A percentile compares a stretch with the other conserved stretches of the same genome.
Evolutionary conservation across 768 basidiomycete species (phyloP).

Genomic region (Pisolithus orientalis): DNA sequence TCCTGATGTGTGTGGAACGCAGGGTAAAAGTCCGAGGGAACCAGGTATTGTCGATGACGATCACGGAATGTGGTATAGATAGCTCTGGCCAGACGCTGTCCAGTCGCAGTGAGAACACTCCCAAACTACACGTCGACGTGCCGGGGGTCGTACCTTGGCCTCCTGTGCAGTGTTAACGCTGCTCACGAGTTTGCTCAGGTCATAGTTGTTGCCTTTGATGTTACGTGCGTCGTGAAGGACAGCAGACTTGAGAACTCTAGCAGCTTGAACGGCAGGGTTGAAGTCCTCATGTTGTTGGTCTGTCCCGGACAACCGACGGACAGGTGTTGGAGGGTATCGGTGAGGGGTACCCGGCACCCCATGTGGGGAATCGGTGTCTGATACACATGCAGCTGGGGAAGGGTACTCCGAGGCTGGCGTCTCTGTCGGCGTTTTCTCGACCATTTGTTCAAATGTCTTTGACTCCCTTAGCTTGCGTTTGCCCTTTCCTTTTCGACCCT

Average conservation of each 20-base stretch:
- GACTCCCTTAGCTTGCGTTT: constrained; percentile 15
- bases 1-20: constrained; percentile 54
- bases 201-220: constrained; percentile 45
- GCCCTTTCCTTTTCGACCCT: constrained; percentile 21
- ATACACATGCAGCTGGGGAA: background rate
- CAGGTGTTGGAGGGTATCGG: constrained; percentile 35
- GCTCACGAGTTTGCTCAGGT: constrained; percentile 40
- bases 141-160: constrained; percentile 46
- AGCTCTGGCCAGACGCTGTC: constrained; percentile 59
- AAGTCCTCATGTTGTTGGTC: constrained; percentile 27
- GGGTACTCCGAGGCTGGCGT: constrained; percentile 8
- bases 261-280: constrained; percentile 47
- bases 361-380: constrained; percentile 1
- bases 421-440: constrained; percentile 1
- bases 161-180: constrained; percentile 53
- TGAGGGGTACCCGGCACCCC: constrained; percentile 16
- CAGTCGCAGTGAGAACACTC: background rate
- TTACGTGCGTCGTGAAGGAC: constrained; percentile 74
- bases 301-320: constrained; percentile 7
- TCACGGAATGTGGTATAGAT: constrained; percentile 59
- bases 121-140: background rate
- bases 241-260: constrained; percentile 60
- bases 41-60: constrained; percentile 50
- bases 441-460: background rate
- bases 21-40: constrained; percentile 64